Evolutionary conservation across 441 rosid species (phyloP).

Genomic region (Flueggea neowawraea): DNA sequence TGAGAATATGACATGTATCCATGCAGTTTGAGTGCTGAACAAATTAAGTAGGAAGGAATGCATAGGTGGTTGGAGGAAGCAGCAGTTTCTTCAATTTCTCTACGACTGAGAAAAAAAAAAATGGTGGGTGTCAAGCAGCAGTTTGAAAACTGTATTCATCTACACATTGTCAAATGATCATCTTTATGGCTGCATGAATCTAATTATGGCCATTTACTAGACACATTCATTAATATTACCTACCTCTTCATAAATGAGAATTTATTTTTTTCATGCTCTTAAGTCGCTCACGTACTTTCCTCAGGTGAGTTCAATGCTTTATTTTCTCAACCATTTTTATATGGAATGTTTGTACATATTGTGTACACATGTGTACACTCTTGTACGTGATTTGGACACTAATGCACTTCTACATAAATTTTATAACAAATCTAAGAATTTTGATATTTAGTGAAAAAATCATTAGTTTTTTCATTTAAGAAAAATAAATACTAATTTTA

Average conservation of each 20-base stretch:
- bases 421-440: too few relatives aligned
- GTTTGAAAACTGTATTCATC: conserved; percentile 50
- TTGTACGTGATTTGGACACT: too few relatives aligned
- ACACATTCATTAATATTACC: conserved; percentile 37
- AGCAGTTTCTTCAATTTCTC: conserved; percentile 7
- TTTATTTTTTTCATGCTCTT: conserved; percentile 30
- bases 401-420: too few relatives aligned
- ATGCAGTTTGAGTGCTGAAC: conserved; percentile 10
- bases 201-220: conserved; percentile 34
- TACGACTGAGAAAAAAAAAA: conserved; percentile 15
- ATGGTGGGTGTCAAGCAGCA: conserved; percentile 41
- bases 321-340: conserved; percentile 6
- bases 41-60: neutral
- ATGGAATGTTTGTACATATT: too few relatives aligned
- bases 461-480: too few relatives aligned
- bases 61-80: neutral
- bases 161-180: conserved; percentile 32
- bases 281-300: conserved; percentile 26
- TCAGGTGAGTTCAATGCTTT: conserved; percentile 8
- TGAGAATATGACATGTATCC: conserved; percentile 20
- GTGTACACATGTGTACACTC: too few relatives aligned
- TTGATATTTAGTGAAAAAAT: too few relatives aligned
- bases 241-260: conserved; percentile 34
- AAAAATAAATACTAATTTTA: too few relatives aligned
- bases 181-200: conserved; percentile 24